Evolutionary conservation across 2,329 filamentous ascomycete species (phyloP), one percentile per base, ranked within the genome.

Genomic region (Talaromyces piceae): DNA sequence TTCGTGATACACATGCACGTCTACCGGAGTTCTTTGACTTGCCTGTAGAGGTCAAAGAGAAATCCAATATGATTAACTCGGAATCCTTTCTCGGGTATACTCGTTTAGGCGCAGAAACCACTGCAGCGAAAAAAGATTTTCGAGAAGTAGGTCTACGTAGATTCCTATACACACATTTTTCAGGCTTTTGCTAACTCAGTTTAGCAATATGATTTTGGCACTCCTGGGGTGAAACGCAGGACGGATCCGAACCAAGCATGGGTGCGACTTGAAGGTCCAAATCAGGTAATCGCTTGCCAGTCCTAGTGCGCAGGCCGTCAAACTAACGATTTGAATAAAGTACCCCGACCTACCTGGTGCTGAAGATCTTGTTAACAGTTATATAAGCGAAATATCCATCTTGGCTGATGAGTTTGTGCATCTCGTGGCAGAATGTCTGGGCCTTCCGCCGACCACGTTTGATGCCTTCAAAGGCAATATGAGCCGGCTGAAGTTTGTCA

Each of bases 401-500:
- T 67, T 81, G 33, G 74, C 74, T 46, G 73, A 69, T 18, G 63
- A 70, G 44, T 80, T 80, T 63, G 77, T 78, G n/a, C 73, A 71
- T 8, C 67, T 76, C 6, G 78, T 80, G 18, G 77, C 78, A n/a
- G 77, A 81, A 60, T 72, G 71, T 11, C 69, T 81, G n/a, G 74
- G 72, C 0, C 67, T 81, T 0, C 47, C 39, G 4, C 20, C 68
- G 0, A 64, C 67, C 13, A 76, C 78, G 0, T 80, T 81, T 58
- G 69, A 73, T 51, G 66, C 64, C 11, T 80, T 80, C 66, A 60
- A 59, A 46, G 66, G 66, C 2, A 59, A 59, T 3, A 80, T 81
- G 67, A 77, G 79, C 58, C 59, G 67, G 54, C 67, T 81, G 37
- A 81, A 81, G 50, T 77, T 80, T 50, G 70, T 80, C 51, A 80